Evolutionary conservation across 1,284 basidiomycete species (phyloP), one percentile per base, ranked within the genome.

Genomic region (Melampsora americana): DNA sequence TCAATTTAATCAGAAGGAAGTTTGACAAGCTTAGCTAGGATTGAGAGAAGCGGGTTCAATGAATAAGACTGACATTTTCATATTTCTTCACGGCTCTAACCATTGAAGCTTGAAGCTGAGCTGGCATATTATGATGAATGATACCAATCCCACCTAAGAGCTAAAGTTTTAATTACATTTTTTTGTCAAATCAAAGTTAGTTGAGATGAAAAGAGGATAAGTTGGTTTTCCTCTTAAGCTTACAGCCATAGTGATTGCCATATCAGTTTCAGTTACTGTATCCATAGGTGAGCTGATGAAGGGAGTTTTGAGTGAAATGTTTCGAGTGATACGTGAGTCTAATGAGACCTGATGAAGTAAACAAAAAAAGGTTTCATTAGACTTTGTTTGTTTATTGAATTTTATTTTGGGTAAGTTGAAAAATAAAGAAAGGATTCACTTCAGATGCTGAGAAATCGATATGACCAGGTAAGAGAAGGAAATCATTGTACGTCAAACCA

Each of bases 211-310:
- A 18, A n/a, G 1, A 28, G 1, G n/a, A 14, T 23, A 28, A 14
- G 11, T 28, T 28, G 6, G 28, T 2, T 56, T 9, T 7, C 7
- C n/a, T 56, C 12, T 20, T 20, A 30, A 56, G 53, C 42, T 68
- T 78, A 91, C 90, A 80, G 94, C 94, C 86, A 97, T 90, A 64
- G 91, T 87, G 82, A 99, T 96, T 69, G 95, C 95, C 95, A 99
- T 99, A 80, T 95, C 90, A 78, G 88, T 89, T 85, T 98, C 95
- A 2, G 96, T 99, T 79, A 99, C 95, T 44, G 95, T 99, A 86
- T 99, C 95, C 95, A 99, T 99, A 59, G 96, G 95, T 77, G 93
- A 95, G 83, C 93, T 96, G 85, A 98, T 86, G 85, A 99, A 96
- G 0, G 96, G 95, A 0, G 95, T 95, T 85, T 94, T 97, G 81